Percentiles rank a stretch among this genome's conserved stretches.
phyloP scores from a whole-genome alignment of 225 moss, liverwort and hornwort species.

The Sphagnum contortum region DNA sequence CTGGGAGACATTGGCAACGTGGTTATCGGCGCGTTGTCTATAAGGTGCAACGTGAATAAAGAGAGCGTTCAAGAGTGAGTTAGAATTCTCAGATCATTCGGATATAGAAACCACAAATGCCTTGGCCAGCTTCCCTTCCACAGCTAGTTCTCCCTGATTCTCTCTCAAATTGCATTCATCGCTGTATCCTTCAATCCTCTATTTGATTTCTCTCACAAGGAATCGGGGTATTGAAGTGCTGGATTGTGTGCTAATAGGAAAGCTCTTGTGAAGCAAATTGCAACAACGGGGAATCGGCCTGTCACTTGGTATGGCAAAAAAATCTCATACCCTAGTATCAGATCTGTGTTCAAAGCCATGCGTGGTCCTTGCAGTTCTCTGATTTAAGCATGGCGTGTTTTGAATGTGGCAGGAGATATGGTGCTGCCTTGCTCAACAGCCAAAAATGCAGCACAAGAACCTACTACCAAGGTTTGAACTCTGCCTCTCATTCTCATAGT shows the following conservation, averaged over 20 bases:
- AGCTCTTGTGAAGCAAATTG: conserved; percentile 26
- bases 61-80: conserved; percentile 49
- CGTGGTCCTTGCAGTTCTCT: too few species aligned
- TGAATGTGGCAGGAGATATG: conserved; percentile 22
- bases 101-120: too few species aligned
- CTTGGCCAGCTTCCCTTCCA: too few species aligned
- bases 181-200: too few species aligned
- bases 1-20: conserved; percentile 93
- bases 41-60: conserved; percentile 75
- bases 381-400: too few species aligned
- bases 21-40: conserved; percentile 83
- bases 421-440: conserved; percentile 29
- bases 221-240: too few species aligned
- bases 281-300: conserved; percentile 23
- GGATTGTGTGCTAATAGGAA: conserved; percentile 16
- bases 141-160: too few species aligned
- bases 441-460: conserved; percentile 19
- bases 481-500: too few species aligned
- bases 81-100: too few species aligned
- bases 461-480: conserved; percentile 19
- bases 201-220: too few species aligned
- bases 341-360: not conserved
- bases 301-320: conserved; percentile 39
- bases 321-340: not conserved
- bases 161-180: too few species aligned